Base-by-base conservation (phyloP, 1,284 basidiomycete species). In the Cystobasidiaceae sp. region DNA sequence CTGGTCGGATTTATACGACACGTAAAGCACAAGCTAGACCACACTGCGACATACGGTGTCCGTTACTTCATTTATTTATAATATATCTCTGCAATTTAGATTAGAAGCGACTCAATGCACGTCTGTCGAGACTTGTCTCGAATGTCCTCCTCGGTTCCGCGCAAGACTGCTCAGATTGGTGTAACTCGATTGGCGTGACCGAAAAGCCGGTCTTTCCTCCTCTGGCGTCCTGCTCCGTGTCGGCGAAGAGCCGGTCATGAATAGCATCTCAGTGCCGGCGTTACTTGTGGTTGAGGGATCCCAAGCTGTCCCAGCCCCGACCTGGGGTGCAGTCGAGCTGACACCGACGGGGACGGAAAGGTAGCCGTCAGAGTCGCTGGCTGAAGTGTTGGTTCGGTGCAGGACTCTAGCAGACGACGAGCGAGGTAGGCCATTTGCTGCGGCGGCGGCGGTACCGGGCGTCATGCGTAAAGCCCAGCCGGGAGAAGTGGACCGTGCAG, bases 401-500 rank as follows among this genome's bases (percentile, higher is more conserved):
- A 28, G n/a, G 4, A 32, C 44, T 32, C 56, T 23, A 25, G 30
- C 33, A 7, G 56, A 48, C 43, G 45, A 32, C 15, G 60, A 54
- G 28, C 41, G 51, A 3, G 4, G 4, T 4, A n/a, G 13, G 9
- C 43, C 28, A 44, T 28, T 19, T 28, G 41, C 13, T n/a, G 51
- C 2, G 43, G 41, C 25, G 32, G 30, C 2, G n/a, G 19, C n/a
- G 13, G 52, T 33, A 15, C 43, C 37, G 17, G 61, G 34, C 19
- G 61, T 64, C 61, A 64, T 64, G 28, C 61, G 51, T n/a, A 55
- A 8, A 3, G 51, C 28, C 61, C 61, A 64, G 11, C 49, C 51
- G 25, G 61, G 51, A 11, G 33, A 45, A 21, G 25, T 51, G 15
- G 51, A 19, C 4, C 61, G 39, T n/a, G 51, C 61, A 7, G 61